These are phyloP conservation scores for Rhodofomes roseus DNA, from an alignment of 1,284 basidiomycete genomes.

Conservation along the genomic window DNA sequence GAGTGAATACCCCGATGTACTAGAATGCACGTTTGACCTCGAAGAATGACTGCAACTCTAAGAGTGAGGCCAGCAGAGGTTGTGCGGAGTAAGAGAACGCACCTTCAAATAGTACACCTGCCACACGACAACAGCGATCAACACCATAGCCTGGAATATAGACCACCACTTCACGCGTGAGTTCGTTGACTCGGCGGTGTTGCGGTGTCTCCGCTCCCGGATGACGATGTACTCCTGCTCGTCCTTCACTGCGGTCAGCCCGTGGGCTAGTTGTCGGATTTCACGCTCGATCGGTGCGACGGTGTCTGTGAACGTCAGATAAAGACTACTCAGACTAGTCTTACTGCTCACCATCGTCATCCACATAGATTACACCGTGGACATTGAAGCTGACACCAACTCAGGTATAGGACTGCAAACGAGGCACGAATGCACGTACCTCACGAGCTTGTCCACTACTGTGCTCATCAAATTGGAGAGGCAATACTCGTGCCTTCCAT, in stretches of 20 bases:
- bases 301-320: conserved; percentile 42
- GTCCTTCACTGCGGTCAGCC: conserved; percentile 90
- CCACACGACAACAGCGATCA: conserved; percentile 92
- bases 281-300: conserved; percentile 96
- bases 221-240: conserved; percentile 99
- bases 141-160: conserved; percentile 82
- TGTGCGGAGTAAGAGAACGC: conserved; percentile 23
- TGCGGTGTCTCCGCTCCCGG: conserved; percentile 88
- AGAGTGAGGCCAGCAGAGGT: conserved; percentile 5
- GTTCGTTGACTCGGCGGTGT: conserved; percentile 95
- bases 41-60: conserved; percentile 69
- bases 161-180: conserved; percentile 99
- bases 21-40: conserved; percentile 92
- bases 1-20: conserved; percentile 14
- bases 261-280: conserved; percentile 85
- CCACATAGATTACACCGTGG: conserved; percentile 93
- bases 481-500: conserved; percentile 93
- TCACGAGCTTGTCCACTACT: conserved; percentile 92
- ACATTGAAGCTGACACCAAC: conserved; percentile 84
- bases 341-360: conserved; percentile 65
- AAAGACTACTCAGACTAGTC: conserved; percentile 10
- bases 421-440: conserved; percentile 45
- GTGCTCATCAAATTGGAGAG: conserved; percentile 98
- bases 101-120: conserved; percentile 98
- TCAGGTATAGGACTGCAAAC: conserved; percentile 4